These are phyloP conservation scores for Coelastrella sp. DNA, from an alignment of 139 green algal species.

Conservation along the genomic window DNA sequence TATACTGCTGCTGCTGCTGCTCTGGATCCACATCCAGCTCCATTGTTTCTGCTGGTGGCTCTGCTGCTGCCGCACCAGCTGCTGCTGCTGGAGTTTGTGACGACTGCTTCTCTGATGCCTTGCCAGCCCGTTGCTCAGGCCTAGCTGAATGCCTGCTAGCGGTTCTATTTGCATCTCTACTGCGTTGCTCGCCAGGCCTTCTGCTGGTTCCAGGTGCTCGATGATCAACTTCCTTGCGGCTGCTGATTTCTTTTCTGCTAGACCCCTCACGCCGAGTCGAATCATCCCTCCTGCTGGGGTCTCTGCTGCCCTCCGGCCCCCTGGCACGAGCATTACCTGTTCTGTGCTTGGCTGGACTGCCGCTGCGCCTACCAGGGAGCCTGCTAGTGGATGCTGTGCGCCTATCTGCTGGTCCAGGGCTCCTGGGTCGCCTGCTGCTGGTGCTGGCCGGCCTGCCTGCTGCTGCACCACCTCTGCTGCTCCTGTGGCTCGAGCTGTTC, in stretches of 20 bases:
- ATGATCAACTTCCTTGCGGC: neutral
- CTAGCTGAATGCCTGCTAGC: neutral
- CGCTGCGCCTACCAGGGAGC: neutral
- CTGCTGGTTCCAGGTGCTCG: neutral
- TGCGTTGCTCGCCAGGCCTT: neutral
- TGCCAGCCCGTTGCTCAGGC: neutral
- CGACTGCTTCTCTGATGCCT: neutral
- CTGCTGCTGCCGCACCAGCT: neutral
- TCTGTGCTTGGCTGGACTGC: neutral
- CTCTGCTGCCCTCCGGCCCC: neutral
- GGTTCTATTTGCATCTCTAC: too few relatives aligned
- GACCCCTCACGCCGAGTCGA: neutral
- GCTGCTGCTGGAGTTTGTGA: neutral
- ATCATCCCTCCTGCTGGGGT: neutral
- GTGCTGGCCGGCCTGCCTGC: neutral
- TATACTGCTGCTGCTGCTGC: neutral
- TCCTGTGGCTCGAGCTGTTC: slow-evolving; percentile 2
- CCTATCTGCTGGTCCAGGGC: neutral
- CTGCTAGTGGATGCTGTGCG: too few relatives aligned
- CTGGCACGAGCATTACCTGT: neutral
- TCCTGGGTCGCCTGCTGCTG: neutral
- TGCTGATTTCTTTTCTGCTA: neutral
- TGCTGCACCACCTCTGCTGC: slow-evolving; percentile 5
- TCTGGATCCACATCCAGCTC: too few relatives aligned
- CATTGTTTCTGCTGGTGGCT: neutral